A percentile compares a stretch with the other conserved stretches of the same genome.
These are phyloP conservation scores for Chlamydomonas incerta DNA, from an alignment of 139 green algal species.

Conservation along the genomic window DNA sequence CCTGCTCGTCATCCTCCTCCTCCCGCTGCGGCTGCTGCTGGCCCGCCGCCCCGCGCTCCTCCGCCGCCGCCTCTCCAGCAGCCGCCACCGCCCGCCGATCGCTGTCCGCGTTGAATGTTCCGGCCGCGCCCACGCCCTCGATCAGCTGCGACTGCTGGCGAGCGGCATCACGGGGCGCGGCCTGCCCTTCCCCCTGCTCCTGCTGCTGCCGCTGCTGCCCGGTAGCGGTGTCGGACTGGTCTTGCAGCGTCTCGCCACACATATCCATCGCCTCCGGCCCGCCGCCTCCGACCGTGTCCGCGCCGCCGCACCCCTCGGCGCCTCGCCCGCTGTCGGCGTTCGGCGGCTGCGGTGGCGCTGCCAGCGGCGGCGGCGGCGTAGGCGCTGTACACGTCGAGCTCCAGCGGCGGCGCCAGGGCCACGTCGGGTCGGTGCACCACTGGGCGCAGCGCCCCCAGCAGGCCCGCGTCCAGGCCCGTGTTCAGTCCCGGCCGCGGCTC, in stretches of 20 bases:
- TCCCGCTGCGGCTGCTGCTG: neutral
- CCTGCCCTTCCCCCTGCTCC: constrained; percentile 5
- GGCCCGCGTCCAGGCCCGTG: constrained; percentile 13
- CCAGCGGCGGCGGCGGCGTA: neutral
- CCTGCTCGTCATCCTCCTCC: neutral
- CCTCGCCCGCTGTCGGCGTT: no score
- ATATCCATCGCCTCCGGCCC: neutral
- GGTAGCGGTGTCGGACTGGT: no score
- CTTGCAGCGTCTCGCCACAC: neutral
- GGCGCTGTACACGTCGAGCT: constrained; percentile 23
- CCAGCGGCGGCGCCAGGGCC: neutral
- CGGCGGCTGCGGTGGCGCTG: neutral
- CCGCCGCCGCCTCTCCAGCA: neutral
- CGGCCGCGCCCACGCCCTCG: neutral
- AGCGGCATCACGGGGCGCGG: neutral
- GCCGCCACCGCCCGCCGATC: no score
- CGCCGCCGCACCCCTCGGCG: no score
- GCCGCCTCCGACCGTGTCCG: neutral
- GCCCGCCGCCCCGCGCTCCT: neutral
- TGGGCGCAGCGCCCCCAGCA: constrained; percentile 32
- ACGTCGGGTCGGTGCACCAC: constrained; percentile 3
- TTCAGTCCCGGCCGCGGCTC: constrained; percentile 29
- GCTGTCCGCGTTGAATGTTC: neutral
- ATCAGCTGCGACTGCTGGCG: neutral
- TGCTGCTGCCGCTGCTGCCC: neutral